Percentiles rank a stretch among this genome's conserved stretches.
These are phyloP conservation scores for Lineolata rhizophorae DNA, from an alignment of 495 filamentous ascomycete genomes.

Conservation along the genomic window DNA sequence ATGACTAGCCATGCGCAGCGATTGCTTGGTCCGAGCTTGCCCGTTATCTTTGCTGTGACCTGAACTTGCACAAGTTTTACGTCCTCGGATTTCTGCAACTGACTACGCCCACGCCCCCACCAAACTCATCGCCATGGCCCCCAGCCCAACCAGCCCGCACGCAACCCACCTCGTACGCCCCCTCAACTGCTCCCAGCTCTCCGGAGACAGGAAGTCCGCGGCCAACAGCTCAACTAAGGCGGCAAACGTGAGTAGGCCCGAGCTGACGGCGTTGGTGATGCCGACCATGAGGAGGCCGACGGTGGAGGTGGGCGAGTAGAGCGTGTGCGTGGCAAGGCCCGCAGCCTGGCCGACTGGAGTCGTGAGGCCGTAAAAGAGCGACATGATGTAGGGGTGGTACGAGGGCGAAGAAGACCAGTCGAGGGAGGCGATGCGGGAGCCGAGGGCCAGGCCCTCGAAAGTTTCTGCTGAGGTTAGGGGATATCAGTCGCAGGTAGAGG, in stretches of 20 bases:
- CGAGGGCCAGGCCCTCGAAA: conserved; percentile 47
- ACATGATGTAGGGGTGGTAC: conserved; percentile 73
- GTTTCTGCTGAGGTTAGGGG: no score
- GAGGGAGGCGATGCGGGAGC: conserved; percentile 30
- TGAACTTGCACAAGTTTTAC: no score
- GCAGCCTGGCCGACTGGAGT: conserved; percentile 82
- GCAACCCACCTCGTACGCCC: conserved; percentile 53
- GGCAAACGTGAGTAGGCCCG: conserved; percentile 70
- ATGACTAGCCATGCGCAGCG: no score
- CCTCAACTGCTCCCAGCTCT: conserved; percentile 53
- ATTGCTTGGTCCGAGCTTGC: no score
- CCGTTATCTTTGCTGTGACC: no score
- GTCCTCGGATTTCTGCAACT: no score
- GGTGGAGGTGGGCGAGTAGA: conserved; percentile 71
- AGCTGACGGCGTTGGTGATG: conserved; percentile 76
- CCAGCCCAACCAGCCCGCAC: conserved; percentile 51
- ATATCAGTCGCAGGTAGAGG: no score
- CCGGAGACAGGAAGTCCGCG: conserved; percentile 79
- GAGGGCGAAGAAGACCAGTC: conserved; percentile 26
- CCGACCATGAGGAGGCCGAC: conserved; percentile 78
- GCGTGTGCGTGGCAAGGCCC: conserved; percentile 53
- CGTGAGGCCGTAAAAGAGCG: conserved; percentile 70
- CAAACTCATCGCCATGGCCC: conserved; percentile 61
- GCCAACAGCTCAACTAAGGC: conserved; percentile 79
- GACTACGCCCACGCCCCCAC: conserved; percentile 88